These are phyloP conservation scores for Ambrosia trifida DNA, from an alignment of 129 eudicot genomes.

Conservation along the genomic window DNA sequence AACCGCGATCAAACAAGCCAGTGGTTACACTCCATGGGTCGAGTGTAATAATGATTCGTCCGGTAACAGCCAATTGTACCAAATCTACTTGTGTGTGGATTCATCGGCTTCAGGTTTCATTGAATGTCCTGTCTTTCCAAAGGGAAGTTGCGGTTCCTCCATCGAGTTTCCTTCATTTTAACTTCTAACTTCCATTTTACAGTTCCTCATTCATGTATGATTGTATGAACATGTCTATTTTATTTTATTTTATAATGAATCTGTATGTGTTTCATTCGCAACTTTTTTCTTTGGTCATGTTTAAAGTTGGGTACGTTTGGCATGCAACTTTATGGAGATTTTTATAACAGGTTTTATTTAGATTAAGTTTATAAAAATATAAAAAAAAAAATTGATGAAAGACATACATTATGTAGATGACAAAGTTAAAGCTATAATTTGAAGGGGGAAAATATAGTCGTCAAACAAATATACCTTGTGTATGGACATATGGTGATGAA, in stretches of 20 bases:
- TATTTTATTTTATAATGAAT: not conserved
- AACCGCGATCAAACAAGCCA: conserved; percentile 48
- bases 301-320: no score
- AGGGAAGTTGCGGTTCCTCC: conserved; percentile 56
- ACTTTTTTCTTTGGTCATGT: not conserved
- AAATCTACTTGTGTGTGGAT: conserved; percentile 73
- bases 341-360: no score
- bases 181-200: conserved; percentile 18
- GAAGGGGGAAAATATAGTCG: no score
- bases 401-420: no score
- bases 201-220: not conserved
- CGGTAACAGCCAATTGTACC: conserved; percentile 68
- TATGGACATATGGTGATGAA: no score
- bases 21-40: conserved; percentile 60
- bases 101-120: conserved; percentile 54
- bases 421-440: no score
- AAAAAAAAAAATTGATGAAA: no score
- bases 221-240: conserved; percentile 1
- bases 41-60: conserved; percentile 67
- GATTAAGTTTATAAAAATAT: no score
- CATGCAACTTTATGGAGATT: no score
- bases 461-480: no score
- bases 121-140: conserved; percentile 71
- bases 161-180: conserved; percentile 64
- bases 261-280: not conserved